Evolutionary conservation across 1,139 yeast species (phyloP), one percentile per base, ranked within the genome.

Genomic region (Candida labiduridarum): DNA sequence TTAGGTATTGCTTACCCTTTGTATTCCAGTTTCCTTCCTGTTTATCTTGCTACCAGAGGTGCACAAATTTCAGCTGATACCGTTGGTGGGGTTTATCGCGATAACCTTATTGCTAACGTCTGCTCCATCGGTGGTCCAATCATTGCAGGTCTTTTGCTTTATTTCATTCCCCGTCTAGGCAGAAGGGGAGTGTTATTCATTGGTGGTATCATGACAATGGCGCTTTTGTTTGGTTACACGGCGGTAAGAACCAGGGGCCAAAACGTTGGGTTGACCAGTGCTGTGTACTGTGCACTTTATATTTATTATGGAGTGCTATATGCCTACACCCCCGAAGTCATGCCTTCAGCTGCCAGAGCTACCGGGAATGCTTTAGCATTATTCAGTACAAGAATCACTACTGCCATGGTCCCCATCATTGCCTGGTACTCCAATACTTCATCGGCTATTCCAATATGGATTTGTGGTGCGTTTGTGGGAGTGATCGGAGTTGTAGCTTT

Each of bases 1-100:
- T 62, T 72, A 43, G 78, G 78, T 9, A 68, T 72, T 50, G 59
- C 71, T 6, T 72, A 73, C 56, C 74, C 75, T n/a, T 62, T 72
- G 47, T 72, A 71, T 52, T 69, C 74, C 41, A 62, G 71, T 4
- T 73, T 72, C 57, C 64, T 73, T 52, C 76, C 76, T 2, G 64
- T 54, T 3, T 73, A 73, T 55, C 64, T 73, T 44, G 70, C 71
- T 18, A 63, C 74, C 12, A 60, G 75, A 59, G 77, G 77, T 40
- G 81, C 78, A 27, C 63, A 67, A 33, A 65, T 69, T 31, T 59
- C 67, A 45, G 70, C 72, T 11, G 51, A 51, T 16, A 55, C 64
- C 1, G 56, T 62, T n/a, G 49, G 52, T 45, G 71, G 69, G n/a
- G 66, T 65, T 31, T 71, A 69, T 53, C 59, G 73, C 25, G 72